Conservation (phyloP, 2,329 filamentous ascomycete genomes). For the Magnaporthiopsis rhizophila region DNA sequence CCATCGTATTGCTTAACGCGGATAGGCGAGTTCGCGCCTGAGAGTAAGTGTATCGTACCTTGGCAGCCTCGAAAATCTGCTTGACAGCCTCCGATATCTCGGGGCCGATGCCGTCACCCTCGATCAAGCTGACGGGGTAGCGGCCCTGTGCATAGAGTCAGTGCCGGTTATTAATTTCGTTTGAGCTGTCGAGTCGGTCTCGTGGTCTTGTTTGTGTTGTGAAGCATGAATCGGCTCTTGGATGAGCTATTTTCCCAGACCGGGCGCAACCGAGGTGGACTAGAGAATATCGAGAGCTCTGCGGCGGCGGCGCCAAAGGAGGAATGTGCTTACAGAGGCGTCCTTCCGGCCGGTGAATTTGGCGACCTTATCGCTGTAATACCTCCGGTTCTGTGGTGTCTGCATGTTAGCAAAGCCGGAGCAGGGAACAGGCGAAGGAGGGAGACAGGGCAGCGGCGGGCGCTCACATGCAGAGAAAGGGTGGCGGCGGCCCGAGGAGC, state of each 20-base stretch:
- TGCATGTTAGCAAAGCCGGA: slow-evolving; percentile 4
- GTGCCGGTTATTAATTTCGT: slow-evolving; percentile 10
- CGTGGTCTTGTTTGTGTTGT: slow-evolving; percentile 9
- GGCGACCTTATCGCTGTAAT: slow-evolving; percentile 72
- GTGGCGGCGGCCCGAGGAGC: slow-evolving; percentile 47
- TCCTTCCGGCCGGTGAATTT: slow-evolving; percentile 91
- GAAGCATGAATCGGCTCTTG: slow-evolving; percentile 3
- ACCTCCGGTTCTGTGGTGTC: slow-evolving; percentile 40
- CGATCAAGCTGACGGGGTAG: slow-evolving; percentile 93
- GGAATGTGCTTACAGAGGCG: slow-evolving; percentile 59
- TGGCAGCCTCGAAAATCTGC: slow-evolving; percentile 94
- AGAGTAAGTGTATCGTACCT: slow-evolving; percentile 46
- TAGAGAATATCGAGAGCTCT: neutral
- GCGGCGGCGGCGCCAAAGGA: neutral
- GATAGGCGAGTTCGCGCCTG: neutral
- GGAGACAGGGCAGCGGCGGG: neutral
- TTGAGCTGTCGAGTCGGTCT: slow-evolving; percentile 9
- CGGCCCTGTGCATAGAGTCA: slow-evolving; percentile 58
- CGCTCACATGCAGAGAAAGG: slow-evolving; percentile 48
- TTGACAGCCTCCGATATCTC: slow-evolving; percentile 98
- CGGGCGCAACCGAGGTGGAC: neutral
- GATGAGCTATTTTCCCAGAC: slow-evolving; percentile 32
- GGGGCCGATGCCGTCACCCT: slow-evolving; percentile 97
- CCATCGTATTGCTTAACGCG: neutral
- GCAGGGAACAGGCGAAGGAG: neutral